Conservation (phyloP, 1,284 basidiomycete genomes). For the Trametes polyzona region DNA sequence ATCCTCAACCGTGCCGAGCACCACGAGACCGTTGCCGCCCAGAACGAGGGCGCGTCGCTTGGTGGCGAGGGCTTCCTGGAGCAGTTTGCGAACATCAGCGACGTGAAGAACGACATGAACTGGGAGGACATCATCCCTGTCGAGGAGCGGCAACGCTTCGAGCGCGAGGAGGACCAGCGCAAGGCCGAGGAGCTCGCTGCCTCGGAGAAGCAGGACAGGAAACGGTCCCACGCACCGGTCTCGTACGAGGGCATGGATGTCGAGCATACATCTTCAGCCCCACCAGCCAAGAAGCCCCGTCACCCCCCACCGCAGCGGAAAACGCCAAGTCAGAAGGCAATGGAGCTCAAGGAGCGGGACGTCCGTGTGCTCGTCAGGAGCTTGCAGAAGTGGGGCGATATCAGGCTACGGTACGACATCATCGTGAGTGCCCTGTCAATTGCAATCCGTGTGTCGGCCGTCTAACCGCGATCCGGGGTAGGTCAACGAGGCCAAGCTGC, state of each 20-base stretch:
- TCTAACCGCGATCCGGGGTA: conserved; percentile 35
- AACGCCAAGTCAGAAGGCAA: conserved; percentile 89
- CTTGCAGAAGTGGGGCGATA: conserved; percentile 97
- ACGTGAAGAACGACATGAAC: conserved; percentile 96
- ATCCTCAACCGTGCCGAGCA: conserved; percentile 97
- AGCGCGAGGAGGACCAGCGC: conserved; percentile 80
- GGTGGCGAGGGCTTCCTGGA: conserved; percentile 97
- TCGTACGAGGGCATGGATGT: conserved; percentile 94
- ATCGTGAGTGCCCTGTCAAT: conserved; percentile 69
- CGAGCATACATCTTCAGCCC: conserved; percentile 64
- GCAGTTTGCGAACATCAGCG: conserved; percentile 94
- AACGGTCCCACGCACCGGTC: conserved; percentile 84
- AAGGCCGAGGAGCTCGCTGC: conserved; percentile 69
- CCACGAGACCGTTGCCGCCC: conserved; percentile 89
- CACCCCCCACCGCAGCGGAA: conserved; percentile 71
- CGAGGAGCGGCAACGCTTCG: conserved; percentile 87
- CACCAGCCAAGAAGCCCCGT: conserved; percentile 76
- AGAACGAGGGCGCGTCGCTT: conserved; percentile 82
- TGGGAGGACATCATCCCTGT: conserved; percentile 99
- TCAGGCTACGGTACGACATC: conserved; percentile 90
- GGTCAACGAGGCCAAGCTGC: conserved; percentile 92
- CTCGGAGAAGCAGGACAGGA: conserved; percentile 73
- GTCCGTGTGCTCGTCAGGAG: conserved; percentile 95
- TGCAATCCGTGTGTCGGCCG: not conserved
- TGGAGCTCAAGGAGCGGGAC: conserved; percentile 97